Evolutionary conservation across 768 basidiomycete species (phyloP).

Genomic region (Gautieria morchelliformis): DNA sequence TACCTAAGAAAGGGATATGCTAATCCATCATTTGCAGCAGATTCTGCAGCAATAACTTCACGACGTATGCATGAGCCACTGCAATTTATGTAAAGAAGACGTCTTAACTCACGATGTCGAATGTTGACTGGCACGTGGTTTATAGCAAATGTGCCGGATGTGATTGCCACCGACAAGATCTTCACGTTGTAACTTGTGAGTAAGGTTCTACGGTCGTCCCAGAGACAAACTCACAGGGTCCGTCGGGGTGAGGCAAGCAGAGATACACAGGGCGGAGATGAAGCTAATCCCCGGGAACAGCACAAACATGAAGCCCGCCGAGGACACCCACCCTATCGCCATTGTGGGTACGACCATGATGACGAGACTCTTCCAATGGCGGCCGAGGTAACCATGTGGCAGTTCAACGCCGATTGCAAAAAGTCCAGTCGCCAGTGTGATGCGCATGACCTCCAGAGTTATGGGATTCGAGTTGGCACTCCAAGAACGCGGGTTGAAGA

Average conservation of each 20-base stretch:
- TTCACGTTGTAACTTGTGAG: neutral
- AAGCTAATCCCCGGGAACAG: slow-evolving; percentile 66
- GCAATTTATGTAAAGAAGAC: no score
- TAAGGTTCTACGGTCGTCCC: no score
- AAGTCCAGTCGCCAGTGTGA: slow-evolving; percentile 84
- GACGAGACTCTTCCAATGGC: slow-evolving; percentile 63
- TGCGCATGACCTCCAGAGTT: slow-evolving; percentile 78
- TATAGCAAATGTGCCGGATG: slow-evolving; percentile 51
- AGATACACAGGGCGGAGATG: slow-evolving; percentile 73
- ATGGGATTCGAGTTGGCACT: slow-evolving; percentile 37
- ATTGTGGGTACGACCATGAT: slow-evolving; percentile 73
- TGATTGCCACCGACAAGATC: neutral
- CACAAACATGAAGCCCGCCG: slow-evolving; percentile 51
- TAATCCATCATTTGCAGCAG: slow-evolving; percentile 90
- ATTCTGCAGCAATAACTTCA: slow-evolving; percentile 68
- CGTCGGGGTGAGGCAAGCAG: slow-evolving; percentile 87
- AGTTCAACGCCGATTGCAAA: slow-evolving; percentile 95
- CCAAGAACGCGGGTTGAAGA: slow-evolving; percentile 78
- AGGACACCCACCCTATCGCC: slow-evolving; percentile 77
- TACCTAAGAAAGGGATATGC: slow-evolving; percentile 81
- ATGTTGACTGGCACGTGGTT: slow-evolving; percentile 66
- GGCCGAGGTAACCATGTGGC: slow-evolving; percentile 72
- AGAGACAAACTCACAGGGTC: slow-evolving; percentile 46
- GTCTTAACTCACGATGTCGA: slow-evolving; percentile 35
- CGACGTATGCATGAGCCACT: neutral